Evolutionary conservation across 2,329 filamentous ascomycete species (phyloP), one percentile per base, ranked within the genome.

Genomic region (Hypoxylon sp.): DNA sequence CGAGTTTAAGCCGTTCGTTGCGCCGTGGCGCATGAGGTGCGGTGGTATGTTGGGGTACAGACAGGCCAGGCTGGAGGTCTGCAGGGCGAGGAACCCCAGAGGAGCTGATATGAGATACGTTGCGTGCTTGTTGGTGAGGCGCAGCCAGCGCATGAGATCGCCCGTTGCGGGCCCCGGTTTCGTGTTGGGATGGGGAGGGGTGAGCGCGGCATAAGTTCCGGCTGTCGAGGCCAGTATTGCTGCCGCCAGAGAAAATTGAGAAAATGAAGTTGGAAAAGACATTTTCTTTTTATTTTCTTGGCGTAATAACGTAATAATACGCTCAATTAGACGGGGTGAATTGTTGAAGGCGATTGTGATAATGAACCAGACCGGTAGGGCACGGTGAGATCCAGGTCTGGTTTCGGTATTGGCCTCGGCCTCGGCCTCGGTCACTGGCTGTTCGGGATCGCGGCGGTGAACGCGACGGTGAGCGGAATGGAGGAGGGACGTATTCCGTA

Each of bases 181-280:
- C 3, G 50, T 39, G 41, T n/a, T 44, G 6, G 72, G 74, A 47
- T 78, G 76, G 3, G 77, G 77, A 5, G 75, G 75, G 2, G 71
- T 70, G 17, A 77, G 58, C 26, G 71, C 73, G 20, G 71, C 15
- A 41, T 76, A 78, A 11, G 72, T 76, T 2, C 74, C 77, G 13
- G 67, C 50, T 7, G 44, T 70, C 58, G 4, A 77, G 34, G 67
- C 67, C 2, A 76, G 15, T 11, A 78, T 69, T 1, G 73, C 62
- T 6, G 64, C 63, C 11, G 62, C 59, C 15, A 69, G 54, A 11
- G 59, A 65, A n/a, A 30, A 24, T 30, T 65, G 67, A 26, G 67
- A 60, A 15, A 62, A 26, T 11, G 34, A 62, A 1, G 24, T 32
- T 30, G 53, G 37, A 30, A 43, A 34, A 4, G 49, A 1, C 59